Conservation (phyloP, 352 stramenopile species). For the Phytophthora ramorum region DNA sequence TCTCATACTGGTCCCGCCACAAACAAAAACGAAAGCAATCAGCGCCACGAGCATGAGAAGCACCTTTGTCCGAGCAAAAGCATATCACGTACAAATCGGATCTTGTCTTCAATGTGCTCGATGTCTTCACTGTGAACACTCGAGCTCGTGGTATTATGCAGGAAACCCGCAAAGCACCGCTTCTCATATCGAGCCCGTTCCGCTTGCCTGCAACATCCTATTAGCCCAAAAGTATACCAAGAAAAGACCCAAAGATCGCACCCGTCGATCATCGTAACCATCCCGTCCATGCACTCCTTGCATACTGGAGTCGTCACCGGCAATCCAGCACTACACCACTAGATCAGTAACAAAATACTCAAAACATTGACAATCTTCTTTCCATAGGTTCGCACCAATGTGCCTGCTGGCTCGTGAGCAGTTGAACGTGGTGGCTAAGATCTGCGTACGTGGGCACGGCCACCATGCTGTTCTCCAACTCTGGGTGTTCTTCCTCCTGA, state of each 20-base stretch:
- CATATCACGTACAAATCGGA: conserved; percentile 61
- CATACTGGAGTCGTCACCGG: conserved; percentile 73
- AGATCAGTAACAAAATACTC: background rate
- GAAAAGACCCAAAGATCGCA: conserved; percentile 11
- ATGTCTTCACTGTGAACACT: conserved; percentile 62
- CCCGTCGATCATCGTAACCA: conserved; percentile 78
- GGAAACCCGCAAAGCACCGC: conserved; percentile 57
- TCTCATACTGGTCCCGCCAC: conserved; percentile 59
- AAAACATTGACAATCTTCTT: background rate
- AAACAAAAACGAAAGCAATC: conserved; percentile 1
- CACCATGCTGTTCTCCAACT: conserved; percentile 66
- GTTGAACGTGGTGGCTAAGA: conserved; percentile 74
- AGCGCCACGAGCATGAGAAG: background rate
- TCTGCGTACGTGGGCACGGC: conserved; percentile 74
- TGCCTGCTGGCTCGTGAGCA: conserved; percentile 72
- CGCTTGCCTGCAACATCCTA: conserved; percentile 45
- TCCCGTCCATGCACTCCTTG: conserved; percentile 79
- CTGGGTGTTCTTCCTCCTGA: conserved; percentile 24
- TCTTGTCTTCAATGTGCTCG: conserved; percentile 76
- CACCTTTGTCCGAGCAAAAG: background rate
- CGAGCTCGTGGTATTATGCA: conserved; percentile 60
- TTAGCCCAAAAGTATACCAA: background rate
- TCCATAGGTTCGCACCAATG: conserved; percentile 58
- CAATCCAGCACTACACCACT: conserved; percentile 49
- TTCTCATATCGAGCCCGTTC: conserved; percentile 82